Conservation (phyloP, 106 monocot species). For the Posidonia australis region DNA sequence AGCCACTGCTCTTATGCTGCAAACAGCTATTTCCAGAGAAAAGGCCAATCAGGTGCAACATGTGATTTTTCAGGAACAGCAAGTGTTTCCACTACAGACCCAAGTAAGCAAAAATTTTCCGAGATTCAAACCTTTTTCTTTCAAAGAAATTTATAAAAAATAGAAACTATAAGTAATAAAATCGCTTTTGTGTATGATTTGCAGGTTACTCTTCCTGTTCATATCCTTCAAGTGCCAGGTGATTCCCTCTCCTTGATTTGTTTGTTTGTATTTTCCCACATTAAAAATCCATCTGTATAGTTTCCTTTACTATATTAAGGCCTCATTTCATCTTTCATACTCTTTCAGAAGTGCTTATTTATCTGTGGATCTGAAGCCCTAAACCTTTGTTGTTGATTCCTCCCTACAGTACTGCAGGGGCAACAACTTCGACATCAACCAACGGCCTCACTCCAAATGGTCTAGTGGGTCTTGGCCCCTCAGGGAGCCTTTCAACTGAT, state of each 20-base stretch:
- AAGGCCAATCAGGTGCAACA: slow-evolving; percentile 25
- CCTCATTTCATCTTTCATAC: not conserved
- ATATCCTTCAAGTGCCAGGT: slow-evolving; percentile 1
- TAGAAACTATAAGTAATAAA: not conserved
- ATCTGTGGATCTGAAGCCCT: not conserved
- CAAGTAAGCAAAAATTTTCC: not conserved
- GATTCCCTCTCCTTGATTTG: not conserved
- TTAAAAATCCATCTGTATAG: not conserved
- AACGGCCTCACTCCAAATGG: not conserved
- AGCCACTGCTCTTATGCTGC: slow-evolving; percentile 53
- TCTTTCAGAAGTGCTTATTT: not conserved
- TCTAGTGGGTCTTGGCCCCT: not conserved
- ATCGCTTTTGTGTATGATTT: not conserved
- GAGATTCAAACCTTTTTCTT: not conserved
- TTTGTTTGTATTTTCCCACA: not conserved
- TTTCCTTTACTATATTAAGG: too few species aligned
- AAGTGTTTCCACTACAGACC: not conserved
- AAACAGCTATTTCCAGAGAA: slow-evolving; percentile 59
- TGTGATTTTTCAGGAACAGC: slow-evolving; percentile 4
- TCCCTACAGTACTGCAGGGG: not conserved
- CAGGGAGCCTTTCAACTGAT: not conserved
- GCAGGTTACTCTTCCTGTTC: not conserved
- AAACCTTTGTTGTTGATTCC: not conserved
- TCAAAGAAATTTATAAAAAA: not conserved
- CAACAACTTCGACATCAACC: not conserved